Base-by-base conservation (phyloP, 148 eudicot genomes). In the Selenicereus undatus region DNA sequence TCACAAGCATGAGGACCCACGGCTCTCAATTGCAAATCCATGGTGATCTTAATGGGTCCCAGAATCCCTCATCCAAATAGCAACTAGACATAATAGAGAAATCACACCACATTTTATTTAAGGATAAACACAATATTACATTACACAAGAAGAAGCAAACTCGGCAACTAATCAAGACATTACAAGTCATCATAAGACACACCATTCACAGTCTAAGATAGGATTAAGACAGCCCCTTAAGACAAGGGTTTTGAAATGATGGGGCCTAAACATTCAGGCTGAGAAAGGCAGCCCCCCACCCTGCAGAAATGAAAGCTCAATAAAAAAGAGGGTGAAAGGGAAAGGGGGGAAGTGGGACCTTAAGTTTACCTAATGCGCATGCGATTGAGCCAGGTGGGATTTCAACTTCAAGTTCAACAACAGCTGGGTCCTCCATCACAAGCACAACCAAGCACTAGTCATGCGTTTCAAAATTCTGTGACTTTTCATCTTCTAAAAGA, bases 291-390 rank as follows among this genome's bases (percentile, higher is more conserved):
- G 58, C 43, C 62, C 48, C 58, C 85, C 78, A 68, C 21, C 29
- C 35, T 5, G 20, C 52, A 75, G 82, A 76, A 84, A 75, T 71
- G 83, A 80, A 83, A 85, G 83, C 79, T 80, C 75, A 85, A 73
- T 43, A 87, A 71, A 88, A 58, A 50, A 35, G 30, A 30, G 68
- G 62, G 42, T 32, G 72, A 81, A 73, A 83, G 76, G 76, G 48
- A 77, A 52, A 78, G 81, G 81, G 21, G 52, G 56, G 32, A 32
- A 27, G 90, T 86, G 86, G 91, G 92, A 81, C 87, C 90, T 87
- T 56, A 50, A 64, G 14, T 11, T 74, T 76, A 88, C 86, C 90
- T 74, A 90, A 81, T 80, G 83, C 91, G 93, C 93, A 87, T 92
- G 95, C 94, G 54, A 35, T 22, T 69, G 51, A 80, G 72, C 52